Evolutionary conservation across 2,329 filamentous ascomycete genomes (phyloP).

Genomic region (Fusarium temperatum): DNA sequence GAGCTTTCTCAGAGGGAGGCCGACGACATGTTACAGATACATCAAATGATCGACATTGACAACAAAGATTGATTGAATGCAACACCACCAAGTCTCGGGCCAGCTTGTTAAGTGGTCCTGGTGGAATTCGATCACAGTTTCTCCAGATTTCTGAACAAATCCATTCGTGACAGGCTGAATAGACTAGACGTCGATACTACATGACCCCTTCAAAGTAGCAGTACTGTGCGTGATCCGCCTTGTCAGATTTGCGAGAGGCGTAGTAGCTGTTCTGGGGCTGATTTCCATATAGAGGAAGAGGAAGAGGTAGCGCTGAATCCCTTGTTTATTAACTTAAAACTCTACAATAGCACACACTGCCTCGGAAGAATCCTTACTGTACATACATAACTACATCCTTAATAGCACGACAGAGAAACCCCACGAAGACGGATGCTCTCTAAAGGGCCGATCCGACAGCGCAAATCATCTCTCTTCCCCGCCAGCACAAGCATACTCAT

Average conservation of each 20-base stretch:
- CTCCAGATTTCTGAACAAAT: conserved; percentile 21
- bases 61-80: not conserved
- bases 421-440: not conserved
- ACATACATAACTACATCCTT: not conserved
- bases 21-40: not conserved
- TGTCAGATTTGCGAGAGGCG: conserved; percentile 13
- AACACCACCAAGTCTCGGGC: conserved; percentile 2
- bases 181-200: not conserved
- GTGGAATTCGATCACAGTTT: conserved; percentile 13
- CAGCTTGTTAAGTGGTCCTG: not conserved
- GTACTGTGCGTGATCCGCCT: not conserved
- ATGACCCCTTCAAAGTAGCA: not conserved
- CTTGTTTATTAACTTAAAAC: not conserved
- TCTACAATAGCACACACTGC: not conserved
- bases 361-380: not conserved
- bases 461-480: conserved; percentile 24
- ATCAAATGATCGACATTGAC: conserved; percentile 11
- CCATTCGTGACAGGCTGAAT: not conserved
- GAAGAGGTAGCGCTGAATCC: not conserved
- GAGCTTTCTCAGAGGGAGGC: not conserved
- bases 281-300: not conserved
- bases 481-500: conserved; percentile 3
- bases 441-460: not conserved
- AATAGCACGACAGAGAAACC: not conserved
- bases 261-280: not conserved